A percentile compares a stretch with the other conserved stretches of the same genome.
phyloP scores from a whole-genome alignment of 129 eudicot species.

The Smallanthus sonchifolius region DNA sequence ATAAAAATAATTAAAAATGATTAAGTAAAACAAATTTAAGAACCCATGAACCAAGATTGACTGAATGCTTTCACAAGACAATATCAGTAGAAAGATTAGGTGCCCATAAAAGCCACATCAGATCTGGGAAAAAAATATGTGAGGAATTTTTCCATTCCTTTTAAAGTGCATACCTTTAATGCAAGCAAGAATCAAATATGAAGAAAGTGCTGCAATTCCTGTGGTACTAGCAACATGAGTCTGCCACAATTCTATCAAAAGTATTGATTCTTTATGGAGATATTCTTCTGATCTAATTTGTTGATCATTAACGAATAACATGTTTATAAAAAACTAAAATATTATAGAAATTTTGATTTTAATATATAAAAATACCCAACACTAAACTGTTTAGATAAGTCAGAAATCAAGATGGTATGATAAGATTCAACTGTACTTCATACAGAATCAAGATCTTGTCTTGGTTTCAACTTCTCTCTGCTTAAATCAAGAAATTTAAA shows the following conservation, averaged over 20 bases:
- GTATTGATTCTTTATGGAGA: constrained; percentile 37
- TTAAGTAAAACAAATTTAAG: background rate
- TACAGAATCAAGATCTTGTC: constrained; percentile 24
- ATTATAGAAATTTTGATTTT: constrained; percentile 3
- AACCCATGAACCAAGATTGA: constrained; percentile 1
- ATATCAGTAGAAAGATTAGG: constrained; percentile 32
- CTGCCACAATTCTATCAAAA: constrained; percentile 35
- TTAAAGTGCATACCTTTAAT: constrained; percentile 29
- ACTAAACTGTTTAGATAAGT: constrained; percentile 16
- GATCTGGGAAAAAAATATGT: constrained; percentile 16
- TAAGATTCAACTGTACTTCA: constrained; percentile 30
- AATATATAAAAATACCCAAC: constrained; percentile 14
- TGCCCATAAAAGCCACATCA: constrained; percentile 22
- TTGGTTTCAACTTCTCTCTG: constrained; percentile 1
- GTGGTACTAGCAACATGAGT: constrained; percentile 36
- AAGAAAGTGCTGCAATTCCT: constrained; percentile 32
- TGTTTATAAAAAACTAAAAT: constrained; percentile 5
- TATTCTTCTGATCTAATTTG: constrained; percentile 30
- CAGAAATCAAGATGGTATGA: constrained; percentile 16
- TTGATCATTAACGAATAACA: constrained; percentile 25
- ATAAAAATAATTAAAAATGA: background rate
- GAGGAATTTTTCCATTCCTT: constrained; percentile 21
- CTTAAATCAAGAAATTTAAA: background rate
- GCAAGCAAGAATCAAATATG: constrained; percentile 31
- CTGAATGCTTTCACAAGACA: constrained; percentile 24